These are phyloP conservation scores for Trypanosoma vivax DNA, from an alignment of 208 protist species.

Conservation along the genomic window DNA sequence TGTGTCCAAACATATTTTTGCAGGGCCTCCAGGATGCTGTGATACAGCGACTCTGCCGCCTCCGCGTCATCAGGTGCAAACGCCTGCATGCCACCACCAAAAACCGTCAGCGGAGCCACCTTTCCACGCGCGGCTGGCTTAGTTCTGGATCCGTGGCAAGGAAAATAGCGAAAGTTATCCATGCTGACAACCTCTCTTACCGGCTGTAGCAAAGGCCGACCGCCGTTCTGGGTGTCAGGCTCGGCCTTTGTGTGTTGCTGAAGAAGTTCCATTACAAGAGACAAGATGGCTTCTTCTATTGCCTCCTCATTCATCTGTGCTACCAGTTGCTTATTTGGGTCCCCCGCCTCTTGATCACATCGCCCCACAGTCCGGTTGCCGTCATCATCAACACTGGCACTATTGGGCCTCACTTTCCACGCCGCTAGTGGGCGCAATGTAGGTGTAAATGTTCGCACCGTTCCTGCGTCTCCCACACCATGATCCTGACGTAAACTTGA, in stretches of 20 bases:
- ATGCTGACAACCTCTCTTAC: slow-evolving; percentile 39
- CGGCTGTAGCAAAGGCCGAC: slow-evolving; percentile 11
- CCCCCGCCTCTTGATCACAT: no score
- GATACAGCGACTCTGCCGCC: slow-evolving; percentile 37
- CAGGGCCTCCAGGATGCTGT: slow-evolving; percentile 38
- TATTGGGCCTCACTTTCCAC: not conserved
- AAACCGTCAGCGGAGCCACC: slow-evolving; percentile 19
- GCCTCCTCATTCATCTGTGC: slow-evolving; percentile 14
- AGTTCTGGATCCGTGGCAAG: not conserved
- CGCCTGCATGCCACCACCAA: slow-evolving; percentile 36
- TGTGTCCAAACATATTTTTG: slow-evolving; percentile 65
- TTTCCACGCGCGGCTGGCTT: not conserved
- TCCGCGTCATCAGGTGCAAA: slow-evolving; percentile 31
- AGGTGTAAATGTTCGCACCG: not conserved
- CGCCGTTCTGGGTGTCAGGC: slow-evolving; percentile 2
- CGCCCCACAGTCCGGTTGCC: not conserved
- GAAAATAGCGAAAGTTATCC: slow-evolving; percentile 26
- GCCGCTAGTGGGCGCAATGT: not conserved
- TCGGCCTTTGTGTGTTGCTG: slow-evolving; percentile 6
- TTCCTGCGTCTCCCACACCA: slow-evolving; percentile 18
- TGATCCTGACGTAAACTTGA: slow-evolving; percentile 16
- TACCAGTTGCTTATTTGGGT: no score
- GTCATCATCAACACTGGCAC: not conserved
- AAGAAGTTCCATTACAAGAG: slow-evolving; percentile 20
- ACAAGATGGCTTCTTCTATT: slow-evolving; percentile 22